phyloP scores from a whole-genome alignment of 2,329 filamentous ascomycete genomes.

The Arthroderma sp. region DNA sequence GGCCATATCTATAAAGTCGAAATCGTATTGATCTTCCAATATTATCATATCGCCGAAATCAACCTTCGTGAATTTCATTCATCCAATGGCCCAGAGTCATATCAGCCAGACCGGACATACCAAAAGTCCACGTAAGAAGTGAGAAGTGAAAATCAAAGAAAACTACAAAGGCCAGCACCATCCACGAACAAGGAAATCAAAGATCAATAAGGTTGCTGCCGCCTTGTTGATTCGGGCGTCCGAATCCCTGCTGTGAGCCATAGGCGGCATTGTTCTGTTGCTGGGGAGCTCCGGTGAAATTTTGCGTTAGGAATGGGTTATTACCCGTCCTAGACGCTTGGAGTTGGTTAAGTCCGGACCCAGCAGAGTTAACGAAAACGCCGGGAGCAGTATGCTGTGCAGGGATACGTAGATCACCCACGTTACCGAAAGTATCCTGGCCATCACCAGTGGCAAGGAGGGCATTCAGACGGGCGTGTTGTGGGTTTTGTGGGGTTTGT shows the following conservation, averaged over 20 bases:
- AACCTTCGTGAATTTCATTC: not conserved
- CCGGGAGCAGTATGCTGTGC: constrained; percentile 93
- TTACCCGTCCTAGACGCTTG: constrained; percentile 59
- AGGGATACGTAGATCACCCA: constrained; percentile 88
- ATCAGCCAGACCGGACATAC: not conserved
- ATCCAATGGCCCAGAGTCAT: not conserved
- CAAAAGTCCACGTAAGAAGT: not conserved
- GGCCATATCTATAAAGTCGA: not conserved
- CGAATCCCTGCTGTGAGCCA: constrained; percentile 36
- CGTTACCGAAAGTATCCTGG: constrained; percentile 94
- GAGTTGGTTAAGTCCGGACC: constrained; percentile 61
- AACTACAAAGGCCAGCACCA: not conserved
- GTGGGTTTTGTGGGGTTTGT: constrained; percentile 38
- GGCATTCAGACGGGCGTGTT: constrained; percentile 65
- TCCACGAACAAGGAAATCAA: constrained; percentile 20
- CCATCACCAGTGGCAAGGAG: constrained; percentile 80
- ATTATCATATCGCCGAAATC: not conserved
- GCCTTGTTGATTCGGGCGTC: constrained; percentile 35
- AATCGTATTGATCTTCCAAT: not conserved
- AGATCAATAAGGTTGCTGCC: constrained; percentile 52
- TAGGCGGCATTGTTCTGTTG: constrained; percentile 45
- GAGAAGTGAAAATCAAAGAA: not conserved
- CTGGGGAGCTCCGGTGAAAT: constrained; percentile 59
- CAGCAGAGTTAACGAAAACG: constrained; percentile 92
- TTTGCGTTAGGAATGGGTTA: constrained; percentile 79